Conservation (phyloP, 2,329 filamentous ascomycete genomes). For the Aspergillus sp. region DNA sequence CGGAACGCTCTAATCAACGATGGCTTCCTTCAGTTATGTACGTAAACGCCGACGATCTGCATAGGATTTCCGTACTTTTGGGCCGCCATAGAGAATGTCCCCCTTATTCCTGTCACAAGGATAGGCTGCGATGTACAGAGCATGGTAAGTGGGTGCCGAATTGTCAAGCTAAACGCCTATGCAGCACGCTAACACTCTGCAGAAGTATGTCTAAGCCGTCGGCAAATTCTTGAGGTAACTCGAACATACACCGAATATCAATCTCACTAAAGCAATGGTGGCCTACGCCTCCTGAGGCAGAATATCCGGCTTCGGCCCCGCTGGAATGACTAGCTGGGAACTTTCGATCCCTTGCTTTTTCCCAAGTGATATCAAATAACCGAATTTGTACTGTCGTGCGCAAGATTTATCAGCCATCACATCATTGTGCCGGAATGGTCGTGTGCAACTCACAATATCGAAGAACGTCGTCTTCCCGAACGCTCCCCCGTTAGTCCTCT, state of each 20-base stretch:
- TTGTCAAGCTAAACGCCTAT: neutral
- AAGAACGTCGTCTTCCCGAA: conserved; percentile 49
- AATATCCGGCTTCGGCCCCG: conserved; percentile 29
- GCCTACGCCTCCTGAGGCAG: conserved; percentile 16
- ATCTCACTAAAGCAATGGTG: too few species aligned
- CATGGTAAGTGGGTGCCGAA: neutral
- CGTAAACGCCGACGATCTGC: neutral
- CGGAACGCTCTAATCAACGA: neutral
- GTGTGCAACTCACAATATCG: conserved; percentile 31
- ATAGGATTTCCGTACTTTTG: neutral
- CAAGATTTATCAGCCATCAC: neutral
- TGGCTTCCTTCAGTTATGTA: neutral
- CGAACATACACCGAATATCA: neutral
- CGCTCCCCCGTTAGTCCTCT: conserved; percentile 38
- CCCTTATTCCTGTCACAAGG: neutral
- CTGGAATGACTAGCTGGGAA: conserved; percentile 25
- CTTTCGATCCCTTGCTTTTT: conserved; percentile 17
- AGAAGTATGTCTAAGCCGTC: neutral
- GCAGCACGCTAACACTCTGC: neutral
- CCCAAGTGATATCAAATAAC: conserved; percentile 22
- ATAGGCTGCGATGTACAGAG: neutral
- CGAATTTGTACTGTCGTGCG: conserved; percentile 26
- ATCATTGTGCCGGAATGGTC: neutral
- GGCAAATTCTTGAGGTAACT: neutral
- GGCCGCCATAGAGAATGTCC: neutral